A percentile compares a stretch with the other conserved stretches of the same genome.
Evolutionary conservation across 2,329 filamentous ascomycete genomes (phyloP).

Genomic region (Scedosporium boydii): DNA sequence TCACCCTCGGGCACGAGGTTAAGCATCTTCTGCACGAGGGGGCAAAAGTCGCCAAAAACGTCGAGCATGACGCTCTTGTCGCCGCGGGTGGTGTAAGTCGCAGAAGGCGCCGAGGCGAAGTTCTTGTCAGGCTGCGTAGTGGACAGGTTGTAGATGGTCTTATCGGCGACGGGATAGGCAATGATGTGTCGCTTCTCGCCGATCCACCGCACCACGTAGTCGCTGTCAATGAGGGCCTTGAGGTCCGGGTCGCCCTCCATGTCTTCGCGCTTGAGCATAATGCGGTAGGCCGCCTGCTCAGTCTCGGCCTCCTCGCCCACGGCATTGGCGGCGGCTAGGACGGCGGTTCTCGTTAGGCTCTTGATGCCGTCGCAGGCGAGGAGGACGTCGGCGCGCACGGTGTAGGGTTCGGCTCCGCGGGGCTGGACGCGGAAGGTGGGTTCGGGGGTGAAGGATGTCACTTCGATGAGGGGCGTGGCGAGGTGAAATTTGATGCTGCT

Average conservation of each 20-base stretch:
- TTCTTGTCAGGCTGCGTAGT: conserved; percentile 52
- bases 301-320: conserved; percentile 54
- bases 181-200: conserved; percentile 68
- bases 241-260: conserved; percentile 61
- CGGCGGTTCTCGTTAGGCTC: conserved; percentile 35
- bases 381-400: conserved; percentile 43
- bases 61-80: conserved; percentile 51
- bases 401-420: conserved; percentile 42
- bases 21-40: conserved; percentile 47
- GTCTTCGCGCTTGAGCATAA: conserved; percentile 61
- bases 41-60: conserved; percentile 54
- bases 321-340: conserved; percentile 44
- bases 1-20: conserved; percentile 51
- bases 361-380: conserved; percentile 49
- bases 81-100: conserved; percentile 54
- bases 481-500: conserved; percentile 61
- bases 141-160: conserved; percentile 57
- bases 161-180: conserved; percentile 62
- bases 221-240: conserved; percentile 54
- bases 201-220: conserved; percentile 66
- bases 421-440: conserved; percentile 52
- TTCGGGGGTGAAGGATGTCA: conserved; percentile 50
- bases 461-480: conserved; percentile 40
- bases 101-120: conserved; percentile 46
- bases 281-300: conserved; percentile 68